phyloP scores from a whole-genome alignment of 768 basidiomycete species.

The Boletus eberwhitei region DNA sequence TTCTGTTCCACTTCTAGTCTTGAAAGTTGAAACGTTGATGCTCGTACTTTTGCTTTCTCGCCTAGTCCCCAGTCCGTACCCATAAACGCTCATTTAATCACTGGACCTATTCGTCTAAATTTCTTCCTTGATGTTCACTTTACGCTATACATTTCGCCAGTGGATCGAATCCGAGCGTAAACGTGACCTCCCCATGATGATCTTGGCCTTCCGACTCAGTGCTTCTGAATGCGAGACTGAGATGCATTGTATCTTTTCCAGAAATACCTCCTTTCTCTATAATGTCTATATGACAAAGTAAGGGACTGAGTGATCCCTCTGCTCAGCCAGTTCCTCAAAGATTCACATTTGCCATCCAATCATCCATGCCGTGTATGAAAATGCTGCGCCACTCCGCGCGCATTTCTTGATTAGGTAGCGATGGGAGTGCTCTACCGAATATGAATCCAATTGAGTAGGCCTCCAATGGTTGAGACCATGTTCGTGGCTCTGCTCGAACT shows the following conservation, averaged over 20 bases:
- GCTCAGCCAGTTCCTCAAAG: no score
- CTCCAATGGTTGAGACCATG: not conserved
- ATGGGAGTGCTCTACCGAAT: not conserved
- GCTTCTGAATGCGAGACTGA: no score
- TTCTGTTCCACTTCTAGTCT: constrained; percentile 13
- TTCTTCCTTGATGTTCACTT: constrained; percentile 9
- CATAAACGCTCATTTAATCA: constrained; percentile 25
- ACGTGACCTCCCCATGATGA: no score
- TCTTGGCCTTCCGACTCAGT: no score
- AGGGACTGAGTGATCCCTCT: no score
- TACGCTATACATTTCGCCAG: constrained; percentile 15
- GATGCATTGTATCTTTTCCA: no score
- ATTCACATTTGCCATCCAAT: no score
- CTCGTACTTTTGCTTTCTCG: constrained; percentile 2
- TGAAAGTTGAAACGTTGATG: constrained; percentile 7
- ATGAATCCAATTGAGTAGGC: not conserved
- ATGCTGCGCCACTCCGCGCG: no score
- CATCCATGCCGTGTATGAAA: no score
- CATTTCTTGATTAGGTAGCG: not conserved
- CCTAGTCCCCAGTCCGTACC: not conserved
- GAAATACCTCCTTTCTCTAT: no score
- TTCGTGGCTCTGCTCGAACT: not conserved
- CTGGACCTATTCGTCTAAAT: constrained; percentile 8
- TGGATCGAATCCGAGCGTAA: constrained; percentile 7
- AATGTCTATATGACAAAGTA: no score